phyloP scores from a whole-genome alignment of 179 eudicot genomes.

The Corrigiola litoralis region DNA sequence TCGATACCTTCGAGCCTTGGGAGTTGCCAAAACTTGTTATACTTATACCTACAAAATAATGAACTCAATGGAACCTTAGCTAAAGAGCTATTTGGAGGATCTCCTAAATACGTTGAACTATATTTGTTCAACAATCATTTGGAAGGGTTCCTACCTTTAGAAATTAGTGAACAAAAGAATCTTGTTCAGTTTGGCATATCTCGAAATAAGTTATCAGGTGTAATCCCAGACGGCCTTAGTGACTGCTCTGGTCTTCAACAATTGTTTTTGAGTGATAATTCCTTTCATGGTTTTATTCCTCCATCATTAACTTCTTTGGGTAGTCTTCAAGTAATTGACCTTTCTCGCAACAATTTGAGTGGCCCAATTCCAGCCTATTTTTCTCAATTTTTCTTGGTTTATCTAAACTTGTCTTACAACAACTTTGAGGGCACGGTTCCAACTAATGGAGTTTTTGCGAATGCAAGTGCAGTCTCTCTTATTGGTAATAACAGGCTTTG shows the following conservation, averaged over 20 bases:
- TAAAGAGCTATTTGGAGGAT: not conserved
- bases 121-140: constrained; percentile 6
- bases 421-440: constrained; percentile 9
- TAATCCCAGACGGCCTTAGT: not conserved
- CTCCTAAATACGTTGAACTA: not conserved
- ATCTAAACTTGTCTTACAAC: constrained; percentile 6
- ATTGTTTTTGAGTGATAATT: not conserved
- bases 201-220: constrained; percentile 5
- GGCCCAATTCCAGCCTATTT: constrained; percentile 11
- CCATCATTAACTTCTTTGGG: not conserved
- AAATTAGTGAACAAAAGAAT: constrained; percentile 3
- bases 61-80: constrained; percentile 14
- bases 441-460: constrained; percentile 11
- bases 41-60: constrained; percentile 4
- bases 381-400: not conserved
- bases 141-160: constrained; percentile 10
- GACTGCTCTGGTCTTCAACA: not conserved
- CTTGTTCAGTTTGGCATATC: not conserved
- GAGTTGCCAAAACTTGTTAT: constrained; percentile 8
- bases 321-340: constrained; percentile 17
- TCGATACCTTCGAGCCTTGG: constrained; percentile 17
- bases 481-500: constrained; percentile 12
- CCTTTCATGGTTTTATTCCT: constrained; percentile 4
- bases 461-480: not conserved
- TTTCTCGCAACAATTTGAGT: constrained; percentile 14